Base-by-base conservation (phyloP, 2,329 filamentous ascomycete species). In the Aspergillus uvarum region DNA sequence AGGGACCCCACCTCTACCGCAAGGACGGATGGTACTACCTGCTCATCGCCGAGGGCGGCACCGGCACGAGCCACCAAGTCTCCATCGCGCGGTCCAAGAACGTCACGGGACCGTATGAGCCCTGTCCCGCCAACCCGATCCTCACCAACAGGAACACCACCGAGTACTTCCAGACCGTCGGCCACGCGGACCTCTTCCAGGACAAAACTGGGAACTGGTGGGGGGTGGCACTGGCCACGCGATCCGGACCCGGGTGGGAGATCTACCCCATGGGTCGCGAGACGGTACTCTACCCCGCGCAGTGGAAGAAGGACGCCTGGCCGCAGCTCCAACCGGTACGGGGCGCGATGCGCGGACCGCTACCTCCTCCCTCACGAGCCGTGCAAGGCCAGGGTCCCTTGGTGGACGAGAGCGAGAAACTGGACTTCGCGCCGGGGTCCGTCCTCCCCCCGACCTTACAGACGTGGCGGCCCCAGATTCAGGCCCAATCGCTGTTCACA, bases 171-270 rank as follows among this genome's bases (percentile, higher is more conserved):
- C 83, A 86, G 63, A 82, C 82, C 1, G 79, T 85, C 0, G 84
- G 84, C 0, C 85, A 87, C 56, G 80, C 82, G 0, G 84, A 87
- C 62, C 61, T 86, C 2, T 85, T 87, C 60, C 79, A 83, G 51
- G 84, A 86, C 59, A 62, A 63, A 0, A 38, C 64, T 0, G 82
- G 80, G 0, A 78, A 81, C 31, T 86, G 84, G 84, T 85, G 82
- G 83, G 80, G 76, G 0, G 73, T 81, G 5, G 76, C 77, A 1
- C 70, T 86, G 1, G 74, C 79, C 1, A 81, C 80, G 0, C 73
- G 83, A 2, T 55, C 54, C 1, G 67, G 65, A 1, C 66, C 67
- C 0, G 70, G 71, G 16, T 82, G 71, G 63, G 63, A 67, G 29
- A 71, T 73, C 21, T 83, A 81, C 63, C 81, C 82, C 0, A 83